Percentiles rank a stretch among this genome's conserved stretches.
These are phyloP conservation scores for Aureobasidium sp. DNA, from an alignment of 2,329 filamentous ascomycete genomes.

Conservation along the genomic window DNA sequence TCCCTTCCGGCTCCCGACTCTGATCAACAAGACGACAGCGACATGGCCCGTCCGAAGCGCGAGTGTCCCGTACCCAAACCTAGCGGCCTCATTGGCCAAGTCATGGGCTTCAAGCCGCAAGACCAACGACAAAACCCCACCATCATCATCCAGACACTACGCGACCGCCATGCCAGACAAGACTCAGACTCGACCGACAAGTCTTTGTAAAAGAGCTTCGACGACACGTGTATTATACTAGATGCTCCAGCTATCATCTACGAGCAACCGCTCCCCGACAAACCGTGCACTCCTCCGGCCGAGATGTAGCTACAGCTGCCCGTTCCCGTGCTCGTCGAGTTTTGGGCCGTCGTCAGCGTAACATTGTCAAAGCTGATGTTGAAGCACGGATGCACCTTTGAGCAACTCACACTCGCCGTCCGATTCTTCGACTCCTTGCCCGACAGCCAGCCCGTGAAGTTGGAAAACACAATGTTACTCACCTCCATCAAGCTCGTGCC, in stretches of 20 bases:
- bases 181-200: neutral
- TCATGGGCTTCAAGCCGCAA: constrained; percentile 56
- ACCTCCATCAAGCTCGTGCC: constrained; percentile 48
- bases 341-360: constrained; percentile 28
- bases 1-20: constrained; percentile 25
- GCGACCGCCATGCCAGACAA: constrained; percentile 1
- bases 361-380: constrained; percentile 43
- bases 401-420: constrained; percentile 42
- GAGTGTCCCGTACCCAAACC: constrained; percentile 95
- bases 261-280: constrained; percentile 13
- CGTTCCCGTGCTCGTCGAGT: constrained; percentile 28
- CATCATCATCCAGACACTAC: constrained; percentile 6
- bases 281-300: constrained; percentile 29
- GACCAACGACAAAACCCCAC: neutral
- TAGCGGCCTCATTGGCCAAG: constrained; percentile 64
- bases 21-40: constrained; percentile 12
- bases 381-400: constrained; percentile 43
- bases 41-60: constrained; percentile 38
- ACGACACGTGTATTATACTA: neutral
- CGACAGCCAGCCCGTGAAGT: constrained; percentile 46
- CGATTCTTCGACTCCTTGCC: constrained; percentile 24
- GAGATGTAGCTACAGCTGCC: constrained; percentile 34
- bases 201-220: neutral
- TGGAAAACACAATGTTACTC: constrained; percentile 44
- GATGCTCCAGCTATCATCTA: neutral